A percentile compares a stretch with the other conserved stretches of the same genome.
phyloP scores from a whole-genome alignment of 495 filamentous ascomycete genomes.

The Diplogelasinospora grovesii region DNA sequence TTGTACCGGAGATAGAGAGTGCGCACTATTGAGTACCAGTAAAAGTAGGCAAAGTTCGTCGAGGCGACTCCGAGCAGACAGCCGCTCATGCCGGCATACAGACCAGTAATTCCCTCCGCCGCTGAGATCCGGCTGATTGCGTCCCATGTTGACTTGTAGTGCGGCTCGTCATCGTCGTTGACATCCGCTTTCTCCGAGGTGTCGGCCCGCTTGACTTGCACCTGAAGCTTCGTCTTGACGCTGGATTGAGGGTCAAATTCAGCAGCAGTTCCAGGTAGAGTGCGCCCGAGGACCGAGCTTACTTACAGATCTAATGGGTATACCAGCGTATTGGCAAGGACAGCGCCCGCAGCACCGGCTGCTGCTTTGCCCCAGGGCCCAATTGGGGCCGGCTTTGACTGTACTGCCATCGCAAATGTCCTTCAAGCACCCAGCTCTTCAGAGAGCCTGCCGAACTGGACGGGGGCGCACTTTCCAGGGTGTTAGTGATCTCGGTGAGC shows the following conservation, averaged over 20 bases:
- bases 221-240: conserved; percentile 94
- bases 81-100: conserved; percentile 85
- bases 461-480: neutral
- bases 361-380: conserved; percentile 92
- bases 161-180: conserved; percentile 42
- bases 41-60: conserved; percentile 99
- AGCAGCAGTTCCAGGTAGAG: too few relatives aligned
- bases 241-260: conserved; percentile 41
- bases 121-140: conserved; percentile 80
- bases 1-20: conserved; percentile 69
- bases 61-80: conserved; percentile 87
- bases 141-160: conserved; percentile 82
- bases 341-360: conserved; percentile 87
- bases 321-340: conserved; percentile 90
- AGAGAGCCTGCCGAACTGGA: too few relatives aligned
- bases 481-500: too few relatives aligned
- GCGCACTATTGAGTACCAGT: conserved; percentile 93
- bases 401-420: conserved; percentile 58
- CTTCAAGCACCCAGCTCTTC: too few relatives aligned
- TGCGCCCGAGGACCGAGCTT: neutral
- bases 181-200: too few relatives aligned
- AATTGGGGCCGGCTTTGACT: conserved; percentile 70
- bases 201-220: conserved; percentile 70
- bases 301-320: conserved; percentile 96
- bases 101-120: conserved; percentile 71